phyloP scores from a whole-genome alignment of 768 basidiomycete genomes.

The Nidularia sp. region DNA sequence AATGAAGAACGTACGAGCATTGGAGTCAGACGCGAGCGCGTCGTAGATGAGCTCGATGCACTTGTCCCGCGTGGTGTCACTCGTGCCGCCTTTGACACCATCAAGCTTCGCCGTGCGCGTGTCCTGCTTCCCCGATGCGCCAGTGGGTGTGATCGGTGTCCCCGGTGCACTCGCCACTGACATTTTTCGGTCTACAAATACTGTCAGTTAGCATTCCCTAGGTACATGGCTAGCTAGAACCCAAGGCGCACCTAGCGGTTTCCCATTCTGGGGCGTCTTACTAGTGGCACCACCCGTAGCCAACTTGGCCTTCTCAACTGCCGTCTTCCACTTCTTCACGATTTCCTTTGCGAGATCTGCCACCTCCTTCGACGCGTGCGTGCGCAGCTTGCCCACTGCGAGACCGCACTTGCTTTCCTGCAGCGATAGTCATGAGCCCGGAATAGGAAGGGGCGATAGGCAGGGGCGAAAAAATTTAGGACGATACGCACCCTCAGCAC shows the following conservation, averaged over 20 bases:
- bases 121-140: slow-evolving; percentile 25
- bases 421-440: slow-evolving; percentile 10
- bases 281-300: slow-evolving; percentile 4
- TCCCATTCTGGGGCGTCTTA: slow-evolving; percentile 23
- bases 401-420: slow-evolving; percentile 92
- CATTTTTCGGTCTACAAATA: too few species aligned
- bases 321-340: slow-evolving; percentile 88
- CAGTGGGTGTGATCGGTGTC: slow-evolving; percentile 28
- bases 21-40: slow-evolving; percentile 81
- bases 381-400: slow-evolving; percentile 87
- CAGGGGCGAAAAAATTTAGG: slow-evolving; percentile 23
- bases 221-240: background rate
- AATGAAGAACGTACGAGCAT: slow-evolving; percentile 65
- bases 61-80: slow-evolving; percentile 79
- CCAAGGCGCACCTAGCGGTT: slow-evolving; percentile 3
- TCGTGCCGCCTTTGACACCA: slow-evolving; percentile 53
- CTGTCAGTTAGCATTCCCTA: background rate
- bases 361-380: slow-evolving; percentile 67
- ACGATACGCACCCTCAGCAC: slow-evolving; percentile 65
- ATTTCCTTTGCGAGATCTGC: slow-evolving; percentile 84
- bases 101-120: slow-evolving; percentile 68
- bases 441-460: slow-evolving; percentile 13
- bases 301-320: slow-evolving; percentile 68
- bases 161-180: too few species aligned
- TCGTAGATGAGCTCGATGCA: slow-evolving; percentile 91